Evolutionary conservation across 345 rosid genomes (phyloP), one percentile per base, ranked within the genome.

Genomic region (Corchorus capsularis): DNA sequence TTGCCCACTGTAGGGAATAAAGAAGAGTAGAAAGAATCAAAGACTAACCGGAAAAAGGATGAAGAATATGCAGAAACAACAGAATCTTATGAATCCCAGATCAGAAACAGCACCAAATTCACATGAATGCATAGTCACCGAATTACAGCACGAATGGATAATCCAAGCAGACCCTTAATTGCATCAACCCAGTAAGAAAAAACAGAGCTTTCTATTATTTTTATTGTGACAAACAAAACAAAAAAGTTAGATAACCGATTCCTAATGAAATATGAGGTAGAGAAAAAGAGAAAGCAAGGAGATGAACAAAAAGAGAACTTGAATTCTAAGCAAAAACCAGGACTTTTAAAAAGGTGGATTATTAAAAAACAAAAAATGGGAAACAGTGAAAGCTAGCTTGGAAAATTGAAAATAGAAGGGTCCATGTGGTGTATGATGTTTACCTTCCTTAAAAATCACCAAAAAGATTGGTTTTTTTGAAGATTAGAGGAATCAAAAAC

Each of bases 51-150:
- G 73, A 71, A 73, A 85, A 45, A 47, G 76, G 77, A 67, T 62
- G 53, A 83, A 78, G 78, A 83, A 76, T 83, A 80, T 72, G 85
- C 84, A 77, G 83, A 84, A 78, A 79, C 71, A 75, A 71, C 0
- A 79, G 84, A 83, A 82, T 65, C 82, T 75, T 82, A 78, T 63
- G 80, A 82, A 78, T 81, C 75, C 69, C 70, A 78, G 52, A 86
- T 79, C 87, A 85, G 84, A 63, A 61, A 74, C 79, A 81, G 75
- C 62, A 80, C 63, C 78, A 67, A 55, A 78, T 77, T 70, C 80
- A 83, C 79, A 70, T n/a, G 63, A 72, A 79, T 43, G 73, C 81
- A 71, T 50, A 82, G 65, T 78, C 79, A 79, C 53, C 57, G 47
- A 71, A 72, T 6, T n/a, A 80, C 49, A 34, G 54, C 65, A 54